Evolutionary conservation across 495 filamentous ascomycete species (phyloP).

Genomic region (Massariosphaeria phaeospora): DNA sequence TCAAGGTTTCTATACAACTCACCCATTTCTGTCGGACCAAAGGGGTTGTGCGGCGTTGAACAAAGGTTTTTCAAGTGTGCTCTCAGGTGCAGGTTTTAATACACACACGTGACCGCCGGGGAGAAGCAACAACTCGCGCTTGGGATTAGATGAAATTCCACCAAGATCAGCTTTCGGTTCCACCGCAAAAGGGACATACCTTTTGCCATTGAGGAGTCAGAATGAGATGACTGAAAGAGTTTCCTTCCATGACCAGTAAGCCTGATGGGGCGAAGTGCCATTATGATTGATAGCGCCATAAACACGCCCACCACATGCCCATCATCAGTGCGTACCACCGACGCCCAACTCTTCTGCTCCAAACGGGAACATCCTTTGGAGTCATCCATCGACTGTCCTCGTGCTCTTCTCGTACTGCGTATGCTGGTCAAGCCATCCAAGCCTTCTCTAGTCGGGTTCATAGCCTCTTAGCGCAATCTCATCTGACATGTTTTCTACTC

Average conservation of each 20-base stretch:
- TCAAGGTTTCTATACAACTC: background rate
- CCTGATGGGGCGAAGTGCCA: constrained; percentile 12
- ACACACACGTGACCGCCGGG: constrained; percentile 1
- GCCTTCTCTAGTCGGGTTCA: constrained; percentile 34
- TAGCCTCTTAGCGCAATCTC: constrained; percentile 45
- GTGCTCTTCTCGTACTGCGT: constrained; percentile 41
- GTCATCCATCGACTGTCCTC: constrained; percentile 37
- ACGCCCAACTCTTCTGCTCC: constrained; percentile 33
- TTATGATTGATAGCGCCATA: constrained; percentile 33
- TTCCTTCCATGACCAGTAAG: constrained; percentile 7
- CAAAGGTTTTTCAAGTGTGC: too few relatives aligned
- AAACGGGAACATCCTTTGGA: too few relatives aligned
- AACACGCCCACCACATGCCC: constrained; percentile 40
- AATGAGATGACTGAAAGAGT: background rate
- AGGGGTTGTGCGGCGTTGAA: constrained; percentile 13
- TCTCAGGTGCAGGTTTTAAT: too few relatives aligned
- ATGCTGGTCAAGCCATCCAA: constrained; percentile 39
- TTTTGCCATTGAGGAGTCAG: background rate
- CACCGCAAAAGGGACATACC: background rate
- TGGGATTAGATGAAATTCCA: background rate
- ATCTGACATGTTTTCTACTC: constrained; percentile 42
- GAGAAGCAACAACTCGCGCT: background rate
- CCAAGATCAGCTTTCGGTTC: background rate
- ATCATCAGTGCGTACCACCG: constrained; percentile 39
- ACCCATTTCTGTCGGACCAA: constrained; percentile 7